Percentiles rank a stretch among this genome's conserved stretches.
Evolutionary conservation across 352 stramenopile species (phyloP).

Genomic region (Phytophthora palmivora): DNA sequence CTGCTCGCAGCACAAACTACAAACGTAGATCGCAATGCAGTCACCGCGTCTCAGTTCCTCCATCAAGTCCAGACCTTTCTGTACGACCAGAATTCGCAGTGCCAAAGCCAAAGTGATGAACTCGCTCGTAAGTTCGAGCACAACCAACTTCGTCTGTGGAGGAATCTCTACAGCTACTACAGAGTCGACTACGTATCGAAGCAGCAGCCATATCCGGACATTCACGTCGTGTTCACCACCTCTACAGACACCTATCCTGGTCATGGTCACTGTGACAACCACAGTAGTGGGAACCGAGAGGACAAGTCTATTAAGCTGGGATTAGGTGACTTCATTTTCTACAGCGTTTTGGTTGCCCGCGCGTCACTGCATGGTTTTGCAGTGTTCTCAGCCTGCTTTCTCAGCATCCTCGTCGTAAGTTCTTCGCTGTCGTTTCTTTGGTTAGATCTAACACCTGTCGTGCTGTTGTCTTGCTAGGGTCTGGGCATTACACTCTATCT

Average conservation of each 20-base stretch:
- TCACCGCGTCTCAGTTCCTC: conserved; percentile 28
- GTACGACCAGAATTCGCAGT: conserved; percentile 45
- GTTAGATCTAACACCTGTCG: conserved; percentile 7
- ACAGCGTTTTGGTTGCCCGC: conserved; percentile 95
- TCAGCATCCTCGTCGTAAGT: conserved; percentile 91
- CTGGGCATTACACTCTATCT: conserved; percentile 94
- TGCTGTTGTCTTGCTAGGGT: conserved; percentile 42
- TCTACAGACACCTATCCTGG: conserved; percentile 31
- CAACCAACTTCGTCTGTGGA: conserved; percentile 51
- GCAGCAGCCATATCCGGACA: conserved; percentile 42
- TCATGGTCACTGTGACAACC: conserved; percentile 20
- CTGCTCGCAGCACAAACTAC: conserved; percentile 7
- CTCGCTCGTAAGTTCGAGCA: conserved; percentile 42
- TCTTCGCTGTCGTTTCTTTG: background rate
- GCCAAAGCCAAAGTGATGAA: conserved; percentile 34
- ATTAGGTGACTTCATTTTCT: conserved; percentile 98
- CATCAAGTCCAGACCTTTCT: conserved; percentile 54
- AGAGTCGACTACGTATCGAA: conserved; percentile 38
- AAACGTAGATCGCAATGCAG: conserved; percentile 1
- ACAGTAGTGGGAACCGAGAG: conserved; percentile 34
- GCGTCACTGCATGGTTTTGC: conserved; percentile 93
- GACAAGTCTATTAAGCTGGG: conserved; percentile 90
- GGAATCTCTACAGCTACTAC: conserved; percentile 58
- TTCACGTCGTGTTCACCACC: conserved; percentile 31
- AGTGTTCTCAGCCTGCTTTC: conserved; percentile 91